Evolutionary conservation across 352 stramenopile genomes (phyloP).

Genomic region (Saprolegnia diclina): DNA sequence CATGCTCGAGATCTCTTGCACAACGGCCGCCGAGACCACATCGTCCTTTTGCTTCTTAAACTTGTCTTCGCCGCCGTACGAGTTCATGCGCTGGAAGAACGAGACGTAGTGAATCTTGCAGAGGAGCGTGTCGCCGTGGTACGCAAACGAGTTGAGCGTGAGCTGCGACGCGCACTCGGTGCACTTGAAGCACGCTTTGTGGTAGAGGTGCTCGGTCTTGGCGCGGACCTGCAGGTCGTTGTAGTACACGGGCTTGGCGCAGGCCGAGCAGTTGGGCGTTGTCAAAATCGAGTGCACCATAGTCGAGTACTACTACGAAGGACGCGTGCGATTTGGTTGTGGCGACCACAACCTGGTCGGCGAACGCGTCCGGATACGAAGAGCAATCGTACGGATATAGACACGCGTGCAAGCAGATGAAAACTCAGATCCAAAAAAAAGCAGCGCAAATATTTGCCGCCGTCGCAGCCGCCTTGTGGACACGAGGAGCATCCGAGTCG

Average conservation of each 20-base stretch:
- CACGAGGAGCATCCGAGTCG: background rate
- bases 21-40: conserved; percentile 10
- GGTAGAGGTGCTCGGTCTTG: conserved; percentile 30
- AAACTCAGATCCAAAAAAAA: conserved; percentile 19
- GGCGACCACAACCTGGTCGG: background rate
- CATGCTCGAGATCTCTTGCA: conserved; percentile 19
- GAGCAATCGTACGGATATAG: background rate
- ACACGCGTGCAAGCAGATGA: conserved; percentile 1
- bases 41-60: conserved; percentile 29
- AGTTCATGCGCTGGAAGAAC: conserved; percentile 29
- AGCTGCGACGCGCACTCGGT: conserved; percentile 30
- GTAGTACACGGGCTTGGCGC: conserved; percentile 30
- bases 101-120: conserved; percentile 35
- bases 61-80: conserved; percentile 29
- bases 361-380: background rate
- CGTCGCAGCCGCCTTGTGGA: background rate
- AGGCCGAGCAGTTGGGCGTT: conserved; percentile 26
- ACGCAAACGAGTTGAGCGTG: conserved; percentile 32
- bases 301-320: background rate
- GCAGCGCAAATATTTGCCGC: background rate
- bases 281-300: conserved; percentile 4
- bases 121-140: conserved; percentile 27
- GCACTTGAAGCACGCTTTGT: conserved; percentile 34
- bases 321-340: conserved; percentile 1
- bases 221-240: conserved; percentile 19